Base-by-base conservation (phyloP, 805 yeast species). In the Scheffersomyces lignosus region DNA sequence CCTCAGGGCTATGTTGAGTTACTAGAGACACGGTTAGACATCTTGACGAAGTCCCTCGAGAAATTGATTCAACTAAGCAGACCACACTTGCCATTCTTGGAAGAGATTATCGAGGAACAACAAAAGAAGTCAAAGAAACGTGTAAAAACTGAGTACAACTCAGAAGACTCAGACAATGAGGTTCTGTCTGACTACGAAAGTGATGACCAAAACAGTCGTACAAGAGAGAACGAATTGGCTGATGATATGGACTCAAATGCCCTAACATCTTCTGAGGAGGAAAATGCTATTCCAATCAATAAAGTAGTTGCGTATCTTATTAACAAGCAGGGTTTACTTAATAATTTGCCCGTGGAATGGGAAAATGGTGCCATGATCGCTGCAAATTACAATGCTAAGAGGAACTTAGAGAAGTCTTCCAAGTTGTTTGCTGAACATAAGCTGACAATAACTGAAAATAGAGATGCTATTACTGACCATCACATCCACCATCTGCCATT, bases 1-100 rank as follows among this genome's bases (percentile, higher is more conserved):
- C 80, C 85, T 2, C 56, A 60, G 28, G 83, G 82, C 4, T 80
- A 81, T 44, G 82, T 80, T 8, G 87, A 81, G 47, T 57, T 81
- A 36, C 59, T 81, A 25, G 86, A 81, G 45, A 75, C 80, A 18
- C 54, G 86, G 31, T 54, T 78, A 26, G 76, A 72, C 31, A 57
- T 81, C 28, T 59, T 81, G 15, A 72, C 78, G 33, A 69, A 69
- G 45, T 62, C 80, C 1, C 53, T 81, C 31, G 72, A 77, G 38
- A 72, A 70, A 37, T 47, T 68, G 28, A 52, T 68, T 14, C 42
- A 39, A 31, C 22, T 45, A 20, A 35, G 40, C 18, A 36, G 37
- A 3, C 49, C 58, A 7, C 63, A 65, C 40, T 49, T 66, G 23
- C 49, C 51, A 3, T 58, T 60, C 29, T 36, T 62, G 22, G 43